Evolutionary conservation across 2,329 filamentous ascomycete species (phyloP), one percentile per base, ranked within the genome.

Genomic region (Pseudocercospora ulei): DNA sequence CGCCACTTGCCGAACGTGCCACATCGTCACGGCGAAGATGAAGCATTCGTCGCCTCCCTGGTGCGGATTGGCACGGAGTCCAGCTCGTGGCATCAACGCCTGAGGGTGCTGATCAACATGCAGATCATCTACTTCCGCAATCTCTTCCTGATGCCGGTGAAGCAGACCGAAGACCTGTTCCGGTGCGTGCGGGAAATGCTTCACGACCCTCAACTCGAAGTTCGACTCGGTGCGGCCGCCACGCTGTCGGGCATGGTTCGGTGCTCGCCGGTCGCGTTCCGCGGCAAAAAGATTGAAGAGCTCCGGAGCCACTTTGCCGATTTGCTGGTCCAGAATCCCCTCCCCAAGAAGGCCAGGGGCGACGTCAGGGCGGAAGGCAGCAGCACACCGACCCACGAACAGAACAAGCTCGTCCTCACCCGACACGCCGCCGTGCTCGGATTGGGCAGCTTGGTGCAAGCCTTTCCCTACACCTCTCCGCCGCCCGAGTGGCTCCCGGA

Each of bases 91-190:
- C 90, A 98, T 62, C 90, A 98, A 65, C 82, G 90, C 30, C 72
- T 98, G 24, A 78, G 92, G 16, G 85, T 93, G 27, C 75, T 98
- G 51, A 87, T 98, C 65, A 96, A 96, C 64, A 95, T 98, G 70
- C 92, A 98, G 57, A 88, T 96, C 49, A 80, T 98, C 53, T 98
- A 95, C 68, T 98, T 96, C 75, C 81, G 90, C 35, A 82, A 88
- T 16, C 73, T 98, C 23, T 98, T 98, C 69, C 68, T 96, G 17
- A 82, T 92, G 50, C 74, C 77, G 19, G 68, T 73, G 4, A 65
- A 72, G 5, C 80, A 94, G 59, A 82, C 90, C 38, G 73, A 84
- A 52, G 73, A 76, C 20, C 74, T 98, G 9, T 93, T 96, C 58
- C 78, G 81, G 28, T 92, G 87, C 39, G 87, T 98, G n/a, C 85